Evolutionary conservation across 768 basidiomycete genomes (phyloP).

Genomic region (Suillus subalutaceus): DNA sequence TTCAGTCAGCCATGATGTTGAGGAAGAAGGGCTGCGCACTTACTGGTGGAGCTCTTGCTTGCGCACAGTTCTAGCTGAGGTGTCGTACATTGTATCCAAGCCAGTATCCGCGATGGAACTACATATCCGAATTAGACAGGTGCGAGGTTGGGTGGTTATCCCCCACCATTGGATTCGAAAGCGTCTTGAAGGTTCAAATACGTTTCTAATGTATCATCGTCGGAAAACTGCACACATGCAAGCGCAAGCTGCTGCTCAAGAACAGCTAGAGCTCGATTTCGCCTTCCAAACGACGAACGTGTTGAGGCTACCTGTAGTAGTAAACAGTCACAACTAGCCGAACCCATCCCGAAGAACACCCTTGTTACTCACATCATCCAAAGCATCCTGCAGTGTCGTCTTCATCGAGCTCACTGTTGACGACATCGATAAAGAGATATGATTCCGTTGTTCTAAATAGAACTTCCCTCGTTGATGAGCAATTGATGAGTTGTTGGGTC

Average conservation of each 20-base stretch:
- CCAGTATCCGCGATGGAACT: constrained; percentile 71
- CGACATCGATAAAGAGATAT: constrained; percentile 6
- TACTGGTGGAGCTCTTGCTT: constrained; percentile 47
- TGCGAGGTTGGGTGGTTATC: constrained; percentile 4
- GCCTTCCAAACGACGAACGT: constrained; percentile 53
- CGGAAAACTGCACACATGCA: constrained; percentile 47
- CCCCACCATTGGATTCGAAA: constrained; percentile 82
- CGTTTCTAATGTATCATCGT: constrained; percentile 47
- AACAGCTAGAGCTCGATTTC: constrained; percentile 55
- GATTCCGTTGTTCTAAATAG: not conserved
- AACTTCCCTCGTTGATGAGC: not conserved
- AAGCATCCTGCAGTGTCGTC: constrained; percentile 54
- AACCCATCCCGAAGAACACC: not conserved
- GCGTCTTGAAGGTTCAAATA: constrained; percentile 74
- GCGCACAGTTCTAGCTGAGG: constrained; percentile 52
- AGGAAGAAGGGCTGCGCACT: constrained; percentile 24
- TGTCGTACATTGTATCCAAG: constrained; percentile 61
- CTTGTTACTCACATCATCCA: constrained; percentile 63
- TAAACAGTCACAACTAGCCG: constrained; percentile 15
- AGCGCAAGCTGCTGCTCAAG: constrained; percentile 59
- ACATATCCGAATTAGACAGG: constrained; percentile 16
- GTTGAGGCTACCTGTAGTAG: constrained; percentile 63
- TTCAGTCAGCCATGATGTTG: constrained; percentile 10
- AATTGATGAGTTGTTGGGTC: constrained; percentile 3
- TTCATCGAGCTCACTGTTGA: constrained; percentile 37